Percentiles rank a stretch among this genome's conserved stretches.
Conservation (phyloP, 129 eudicot species). For the Logfia minima region DNA sequence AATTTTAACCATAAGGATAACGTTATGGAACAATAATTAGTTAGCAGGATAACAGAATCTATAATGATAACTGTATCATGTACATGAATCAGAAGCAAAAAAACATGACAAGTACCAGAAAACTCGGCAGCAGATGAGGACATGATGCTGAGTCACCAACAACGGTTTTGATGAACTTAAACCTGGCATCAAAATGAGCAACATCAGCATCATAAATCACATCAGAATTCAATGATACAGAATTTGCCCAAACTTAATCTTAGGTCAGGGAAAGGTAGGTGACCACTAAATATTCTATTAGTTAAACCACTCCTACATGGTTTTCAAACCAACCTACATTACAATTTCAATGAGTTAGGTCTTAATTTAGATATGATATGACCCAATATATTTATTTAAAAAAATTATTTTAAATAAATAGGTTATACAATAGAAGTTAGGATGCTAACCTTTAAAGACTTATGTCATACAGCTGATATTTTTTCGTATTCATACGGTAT, state of each 20-base stretch:
- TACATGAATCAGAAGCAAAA: constrained; percentile 1
- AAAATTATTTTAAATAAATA: not conserved
- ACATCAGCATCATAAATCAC: constrained; percentile 11
- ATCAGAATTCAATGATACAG: not conserved
- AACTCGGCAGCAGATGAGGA: constrained; percentile 38
- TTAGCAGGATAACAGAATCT: constrained; percentile 16
- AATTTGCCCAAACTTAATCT: not conserved
- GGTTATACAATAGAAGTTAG: not conserved
- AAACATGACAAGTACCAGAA: constrained; percentile 23
- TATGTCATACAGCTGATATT: not conserved
- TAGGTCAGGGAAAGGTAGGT: not conserved
- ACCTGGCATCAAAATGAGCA: constrained; percentile 23
- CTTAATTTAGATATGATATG: too few species aligned
- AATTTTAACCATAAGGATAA: constrained; percentile 13
- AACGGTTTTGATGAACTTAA: constrained; percentile 17
- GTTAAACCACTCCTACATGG: not conserved
- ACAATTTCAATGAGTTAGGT: not conserved
- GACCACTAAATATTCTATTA: not conserved
- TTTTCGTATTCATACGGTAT: not conserved
- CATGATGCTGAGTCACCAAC: constrained; percentile 35
- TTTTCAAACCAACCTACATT: not conserved
- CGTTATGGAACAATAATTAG: constrained; percentile 4
- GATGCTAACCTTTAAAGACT: not conserved
- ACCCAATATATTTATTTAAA: not conserved
- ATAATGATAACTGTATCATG: not conserved